phyloP scores from a whole-genome alignment of 148 eudicot species.

The Camellia sinensis region DNA sequence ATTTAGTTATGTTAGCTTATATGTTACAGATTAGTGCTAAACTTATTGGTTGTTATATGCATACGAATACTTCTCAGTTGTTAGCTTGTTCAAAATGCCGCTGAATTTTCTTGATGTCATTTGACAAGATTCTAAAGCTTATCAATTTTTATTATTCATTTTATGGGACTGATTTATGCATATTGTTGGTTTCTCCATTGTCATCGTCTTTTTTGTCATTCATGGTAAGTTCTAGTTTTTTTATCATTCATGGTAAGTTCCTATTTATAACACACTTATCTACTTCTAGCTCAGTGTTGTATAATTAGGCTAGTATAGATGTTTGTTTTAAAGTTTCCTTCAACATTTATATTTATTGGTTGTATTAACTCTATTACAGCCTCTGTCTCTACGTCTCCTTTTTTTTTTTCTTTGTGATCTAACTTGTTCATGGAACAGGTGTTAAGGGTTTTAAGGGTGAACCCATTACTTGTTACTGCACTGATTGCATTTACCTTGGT shows the following conservation, averaged over 20 bases:
- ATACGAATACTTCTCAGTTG: neutral
- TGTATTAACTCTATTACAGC: no score
- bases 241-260: slow-evolving; percentile 62
- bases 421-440: slow-evolving; percentile 45
- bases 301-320: neutral
- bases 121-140: neutral
- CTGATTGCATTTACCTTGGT: slow-evolving; percentile 57
- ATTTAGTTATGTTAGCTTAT: neutral
- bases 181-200: slow-evolving; percentile 67
- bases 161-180: slow-evolving; percentile 35
- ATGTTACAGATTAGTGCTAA: neutral
- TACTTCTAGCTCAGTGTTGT: slow-evolving; percentile 16
- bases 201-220: slow-evolving; percentile 75
- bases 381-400: neutral
- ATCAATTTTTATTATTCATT: slow-evolving; percentile 6
- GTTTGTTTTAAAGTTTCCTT: neutral
- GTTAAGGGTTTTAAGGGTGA: slow-evolving; percentile 50
- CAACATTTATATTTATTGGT: neutral
- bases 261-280: slow-evolving; percentile 2
- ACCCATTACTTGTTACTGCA: slow-evolving; percentile 53
- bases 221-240: slow-evolving; percentile 49
- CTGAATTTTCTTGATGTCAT: neutral
- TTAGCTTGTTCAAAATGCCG: neutral
- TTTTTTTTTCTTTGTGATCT: neutral
- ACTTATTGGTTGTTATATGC: neutral